phyloP scores from a whole-genome alignment of 2,329 filamentous ascomycete genomes.

The Colletotrichum simmondsii region DNA sequence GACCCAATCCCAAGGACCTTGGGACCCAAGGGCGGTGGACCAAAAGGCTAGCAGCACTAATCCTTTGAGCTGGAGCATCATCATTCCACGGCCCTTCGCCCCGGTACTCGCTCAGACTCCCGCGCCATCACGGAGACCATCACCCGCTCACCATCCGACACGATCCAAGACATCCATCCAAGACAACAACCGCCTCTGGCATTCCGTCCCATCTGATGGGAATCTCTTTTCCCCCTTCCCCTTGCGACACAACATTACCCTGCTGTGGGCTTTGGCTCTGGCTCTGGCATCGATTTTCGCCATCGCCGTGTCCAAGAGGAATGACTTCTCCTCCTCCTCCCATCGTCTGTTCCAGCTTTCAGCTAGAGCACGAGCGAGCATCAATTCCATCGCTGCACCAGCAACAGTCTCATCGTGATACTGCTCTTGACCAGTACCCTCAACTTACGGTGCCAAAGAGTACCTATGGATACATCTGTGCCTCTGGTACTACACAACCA shows the following conservation, averaged over 20 bases:
- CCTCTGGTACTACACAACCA: not conserved
- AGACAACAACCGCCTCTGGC: constrained; percentile 26
- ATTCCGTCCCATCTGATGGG: constrained; percentile 17
- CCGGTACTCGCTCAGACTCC: constrained; percentile 23
- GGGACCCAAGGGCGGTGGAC: too few species aligned
- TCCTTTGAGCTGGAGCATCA: not conserved
- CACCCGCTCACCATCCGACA: not conserved
- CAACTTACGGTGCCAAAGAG: not conserved
- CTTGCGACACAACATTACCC: not conserved
- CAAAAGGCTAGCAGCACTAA: not conserved
- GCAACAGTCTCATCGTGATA: constrained; percentile 23
- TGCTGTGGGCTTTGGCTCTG: not conserved
- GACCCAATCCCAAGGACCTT: too few species aligned
- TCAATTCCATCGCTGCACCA: not conserved
- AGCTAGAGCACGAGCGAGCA: constrained; percentile 8
- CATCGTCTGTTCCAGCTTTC: not conserved
- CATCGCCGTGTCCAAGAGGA: not conserved
- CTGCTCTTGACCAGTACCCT: not conserved
- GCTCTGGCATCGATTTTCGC: not conserved
- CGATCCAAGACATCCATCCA: not conserved
- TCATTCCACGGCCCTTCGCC: not conserved
- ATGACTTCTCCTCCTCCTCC: not conserved
- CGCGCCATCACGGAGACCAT: constrained; percentile 14
- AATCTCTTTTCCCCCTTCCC: not conserved
- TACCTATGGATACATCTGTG: not conserved